Conservation (phyloP, 768 basidiomycete genomes). For the Suillus brevipes region DNA sequence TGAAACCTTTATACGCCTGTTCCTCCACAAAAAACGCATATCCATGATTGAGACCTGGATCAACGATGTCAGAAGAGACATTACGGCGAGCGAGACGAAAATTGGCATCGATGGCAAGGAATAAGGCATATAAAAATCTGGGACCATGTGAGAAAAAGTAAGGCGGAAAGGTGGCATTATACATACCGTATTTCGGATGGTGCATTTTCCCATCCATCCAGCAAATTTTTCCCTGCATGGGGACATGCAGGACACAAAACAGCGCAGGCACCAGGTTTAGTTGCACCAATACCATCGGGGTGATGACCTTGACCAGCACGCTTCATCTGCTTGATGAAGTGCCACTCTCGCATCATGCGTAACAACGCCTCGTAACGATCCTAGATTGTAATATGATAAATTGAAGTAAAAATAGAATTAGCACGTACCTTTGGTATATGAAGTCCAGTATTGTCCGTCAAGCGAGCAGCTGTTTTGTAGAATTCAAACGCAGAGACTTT, state of each 20-base stretch:
- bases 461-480: background rate
- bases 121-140: too few species aligned
- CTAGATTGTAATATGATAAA: background rate
- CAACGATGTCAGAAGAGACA: too few species aligned
- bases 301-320: background rate
- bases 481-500: background rate
- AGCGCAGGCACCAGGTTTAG: background rate
- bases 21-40: too few species aligned
- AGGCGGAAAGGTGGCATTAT: background rate
- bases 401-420: background rate
- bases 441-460: background rate
- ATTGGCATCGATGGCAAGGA: too few species aligned
- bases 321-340: background rate
- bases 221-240: slow-evolving; percentile 8
- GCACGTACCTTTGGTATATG: background rate
- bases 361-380: background rate
- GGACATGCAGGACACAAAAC: slow-evolving; percentile 8
- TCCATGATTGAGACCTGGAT: too few species aligned
- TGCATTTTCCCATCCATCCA: slow-evolving; percentile 3
- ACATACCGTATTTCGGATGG: background rate
- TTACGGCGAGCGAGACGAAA: too few species aligned
- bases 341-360: background rate
- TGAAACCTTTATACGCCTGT: too few species aligned
- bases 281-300: background rate
- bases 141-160: too few species aligned